Evolutionary conservation across 495 filamentous ascomycete genomes (phyloP), one percentile per base, ranked within the genome.

Genomic region (Penicillium arizonense): DNA sequence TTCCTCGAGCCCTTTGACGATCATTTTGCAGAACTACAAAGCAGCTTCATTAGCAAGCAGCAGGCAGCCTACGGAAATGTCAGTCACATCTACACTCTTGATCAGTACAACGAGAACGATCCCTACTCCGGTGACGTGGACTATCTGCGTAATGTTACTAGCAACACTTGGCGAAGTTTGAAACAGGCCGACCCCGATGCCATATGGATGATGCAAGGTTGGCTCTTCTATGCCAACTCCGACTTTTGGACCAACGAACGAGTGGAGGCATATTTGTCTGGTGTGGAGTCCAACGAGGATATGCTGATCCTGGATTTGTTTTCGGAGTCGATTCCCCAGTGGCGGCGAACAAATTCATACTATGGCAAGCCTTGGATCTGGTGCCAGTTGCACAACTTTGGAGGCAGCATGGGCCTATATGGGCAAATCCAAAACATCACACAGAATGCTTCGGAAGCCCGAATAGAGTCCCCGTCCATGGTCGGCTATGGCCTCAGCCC

Each of bases 181-280:
- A 80, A 81, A 53, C 53, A 71, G 7, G 79, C 71, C 0, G 74
- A 78, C 50, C 70, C 78, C 1, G 56, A 71, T 7, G 78, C 78
- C 1, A 64, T 79, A 6, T 82, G 79, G 79, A 55, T 81, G 42
- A 78, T 82, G 76, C 79, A 82, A 54, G 79, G 77, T 23, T 82
- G 79, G 79, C 62, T 79, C 2, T 82, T 82, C 65, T 76, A 65
- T 41, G 62, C 64, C 10, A 69, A 71, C 28, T 52, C 59, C 0
- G 61, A 56, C 1, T 82, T 81, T 58, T 82, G 79, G 79, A 81
- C 75, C 11, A 67, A 71, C 26, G 71, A 74, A 6, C 63, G 75
- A 8, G 63, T 81, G 12, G 62, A 78, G 44, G 76, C 79, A 10
- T 81, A 77, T 51, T 63, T 82, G 6, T 72, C 68, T 6, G 79